Percentiles rank a stretch among this genome's conserved stretches.
Evolutionary conservation across 192 early-diverging fungal species (phyloP).

Genomic region (Martensiomyces pterosporus): DNA sequence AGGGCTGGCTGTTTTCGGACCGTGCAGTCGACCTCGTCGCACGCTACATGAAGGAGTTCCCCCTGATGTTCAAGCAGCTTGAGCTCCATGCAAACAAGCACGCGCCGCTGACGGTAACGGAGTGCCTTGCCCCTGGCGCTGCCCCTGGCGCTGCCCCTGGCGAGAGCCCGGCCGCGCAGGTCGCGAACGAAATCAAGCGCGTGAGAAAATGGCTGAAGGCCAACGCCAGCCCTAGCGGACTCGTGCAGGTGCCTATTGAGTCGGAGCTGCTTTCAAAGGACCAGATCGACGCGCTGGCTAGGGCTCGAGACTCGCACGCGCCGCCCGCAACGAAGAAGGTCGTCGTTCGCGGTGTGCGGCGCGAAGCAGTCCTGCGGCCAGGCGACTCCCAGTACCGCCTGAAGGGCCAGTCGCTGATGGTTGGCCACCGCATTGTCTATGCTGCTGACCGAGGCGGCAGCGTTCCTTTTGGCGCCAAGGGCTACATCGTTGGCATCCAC

Average conservation of each 20-base stretch:
- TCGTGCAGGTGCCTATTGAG: slow-evolving; percentile 30
- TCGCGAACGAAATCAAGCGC: slow-evolving; percentile 30
- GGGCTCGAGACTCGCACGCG: not conserved
- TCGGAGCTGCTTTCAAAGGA: slow-evolving; percentile 28
- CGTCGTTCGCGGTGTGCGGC: slow-evolving; percentile 32
- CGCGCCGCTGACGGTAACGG: slow-evolving; percentile 13
- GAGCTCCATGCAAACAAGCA: slow-evolving; percentile 4
- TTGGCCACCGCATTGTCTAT: slow-evolving; percentile 87
- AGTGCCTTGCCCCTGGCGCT: slow-evolving; percentile 27
- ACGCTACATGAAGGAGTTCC: slow-evolving; percentile 66
- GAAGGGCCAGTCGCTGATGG: slow-evolving; percentile 67
- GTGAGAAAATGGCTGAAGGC: slow-evolving; percentile 50
- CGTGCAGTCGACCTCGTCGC: slow-evolving; percentile 71
- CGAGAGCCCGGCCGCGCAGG: slow-evolving; percentile 21
- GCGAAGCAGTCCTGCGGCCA: slow-evolving; percentile 70
- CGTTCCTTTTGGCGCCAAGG: slow-evolving; percentile 77
- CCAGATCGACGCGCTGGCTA: slow-evolving; percentile 24
- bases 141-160: slow-evolving; percentile 1
- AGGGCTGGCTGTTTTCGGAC: slow-evolving; percentile 81
- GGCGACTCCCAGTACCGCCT: slow-evolving; percentile 69
- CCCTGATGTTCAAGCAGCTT: slow-evolving; percentile 52
- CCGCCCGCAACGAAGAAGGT: slow-evolving; percentile 12
- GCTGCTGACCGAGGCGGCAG: slow-evolving; percentile 57
- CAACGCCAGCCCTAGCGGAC: slow-evolving; percentile 19
- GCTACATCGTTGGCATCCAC: slow-evolving; percentile 77